These are phyloP conservation scores for Vigna trinervia DNA, from an alignment of 306 rosid genomes.

Conservation along the genomic window DNA sequence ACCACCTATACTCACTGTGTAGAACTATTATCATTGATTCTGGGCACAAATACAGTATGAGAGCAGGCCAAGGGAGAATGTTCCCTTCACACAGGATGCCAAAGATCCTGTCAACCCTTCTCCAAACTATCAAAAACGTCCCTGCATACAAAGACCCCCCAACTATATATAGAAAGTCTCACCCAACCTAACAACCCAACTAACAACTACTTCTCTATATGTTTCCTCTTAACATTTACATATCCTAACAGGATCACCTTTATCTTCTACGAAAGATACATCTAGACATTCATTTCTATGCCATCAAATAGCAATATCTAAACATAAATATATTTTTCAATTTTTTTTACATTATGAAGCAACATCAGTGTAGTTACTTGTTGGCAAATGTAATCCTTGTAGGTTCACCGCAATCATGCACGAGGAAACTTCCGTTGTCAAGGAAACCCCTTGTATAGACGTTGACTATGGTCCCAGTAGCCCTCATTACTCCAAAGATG, in stretches of 20 bases:
- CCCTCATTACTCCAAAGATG: constrained; percentile 60
- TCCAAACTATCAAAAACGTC: too few relatives aligned
- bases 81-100: too few relatives aligned
- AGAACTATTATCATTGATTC: too few relatives aligned
- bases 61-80: too few relatives aligned
- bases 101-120: too few relatives aligned
- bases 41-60: too few relatives aligned
- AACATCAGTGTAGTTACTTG: constrained; percentile 17
- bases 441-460: constrained; percentile 61
- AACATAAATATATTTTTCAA: background rate
- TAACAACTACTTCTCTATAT: too few relatives aligned
- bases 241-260: background rate
- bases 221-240: too few relatives aligned
- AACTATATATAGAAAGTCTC: too few relatives aligned
- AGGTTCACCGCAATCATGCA: constrained; percentile 53
- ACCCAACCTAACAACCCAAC: too few relatives aligned
- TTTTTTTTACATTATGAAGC: background rate
- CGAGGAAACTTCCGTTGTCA: constrained; percentile 62
- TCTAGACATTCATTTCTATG: constrained; percentile 7
- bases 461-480: constrained; percentile 51
- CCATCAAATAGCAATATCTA: constrained; percentile 3
- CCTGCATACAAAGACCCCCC: too few relatives aligned
- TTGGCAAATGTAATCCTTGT: constrained; percentile 49
- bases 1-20: too few relatives aligned
- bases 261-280: constrained; percentile 32